A percentile compares a stretch with the other conserved stretches of the same genome.
Conservation (phyloP, 2,329 filamentous ascomycete species). For the Paraphaeosphaeria sporulosa region DNA sequence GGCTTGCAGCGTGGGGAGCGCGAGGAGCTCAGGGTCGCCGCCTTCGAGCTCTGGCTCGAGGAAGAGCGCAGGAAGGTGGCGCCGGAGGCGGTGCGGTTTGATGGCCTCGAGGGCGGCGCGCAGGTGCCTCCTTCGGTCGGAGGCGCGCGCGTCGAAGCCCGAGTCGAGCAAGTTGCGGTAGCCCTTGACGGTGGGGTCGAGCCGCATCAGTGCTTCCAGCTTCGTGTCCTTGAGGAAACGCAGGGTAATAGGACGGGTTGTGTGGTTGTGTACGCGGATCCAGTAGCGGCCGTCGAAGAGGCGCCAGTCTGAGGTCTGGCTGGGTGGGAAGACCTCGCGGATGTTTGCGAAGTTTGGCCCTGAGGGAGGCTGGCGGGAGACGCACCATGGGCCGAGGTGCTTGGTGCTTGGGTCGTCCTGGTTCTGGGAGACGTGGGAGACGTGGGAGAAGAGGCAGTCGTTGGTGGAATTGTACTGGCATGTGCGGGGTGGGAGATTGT, state of each 20-base stretch:
- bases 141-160: neutral
- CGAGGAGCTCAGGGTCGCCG: conserved; percentile 4
- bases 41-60: neutral
- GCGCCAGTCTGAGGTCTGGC: conserved; percentile 36
- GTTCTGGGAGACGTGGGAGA: conserved; percentile 14
- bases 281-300: conserved; percentile 66
- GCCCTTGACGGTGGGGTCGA: neutral
- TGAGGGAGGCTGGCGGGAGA: conserved; percentile 36
- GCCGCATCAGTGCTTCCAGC: conserved; percentile 2
- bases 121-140: neutral
- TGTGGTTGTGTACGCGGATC: conserved; percentile 56
- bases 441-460: neutral
- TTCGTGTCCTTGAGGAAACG: conserved; percentile 41
- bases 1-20: conserved; percentile 10
- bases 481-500: neutral
- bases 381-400: conserved; percentile 24
- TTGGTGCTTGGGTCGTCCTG: conserved; percentile 20
- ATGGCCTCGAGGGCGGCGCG: neutral
- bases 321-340: conserved; percentile 17
- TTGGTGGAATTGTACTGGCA: too few relatives aligned
- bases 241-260: conserved; percentile 43
- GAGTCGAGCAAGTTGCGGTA: neutral
- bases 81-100: conserved; percentile 7
- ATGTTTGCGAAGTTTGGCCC: conserved; percentile 6
- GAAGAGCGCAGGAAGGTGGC: conserved; percentile 16